These are phyloP conservation scores for Lentinula detonsa DNA, from an alignment of 768 basidiomycete genomes.

Conservation along the genomic window DNA sequence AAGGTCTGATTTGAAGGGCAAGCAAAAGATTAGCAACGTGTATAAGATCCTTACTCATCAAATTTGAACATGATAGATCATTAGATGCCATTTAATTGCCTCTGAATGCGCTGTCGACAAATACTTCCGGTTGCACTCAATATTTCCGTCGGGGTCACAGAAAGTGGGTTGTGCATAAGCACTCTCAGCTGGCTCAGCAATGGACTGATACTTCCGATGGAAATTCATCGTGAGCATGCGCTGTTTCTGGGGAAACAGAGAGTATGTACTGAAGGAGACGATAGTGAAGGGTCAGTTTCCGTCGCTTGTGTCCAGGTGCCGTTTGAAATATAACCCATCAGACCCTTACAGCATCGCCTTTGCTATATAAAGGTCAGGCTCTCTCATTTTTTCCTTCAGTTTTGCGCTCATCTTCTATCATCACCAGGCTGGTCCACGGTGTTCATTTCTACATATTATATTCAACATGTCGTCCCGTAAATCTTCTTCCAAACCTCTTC, in stretches of 20 bases:
- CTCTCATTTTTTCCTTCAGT: background rate
- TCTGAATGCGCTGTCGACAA: background rate
- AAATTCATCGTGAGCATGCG: too few species aligned
- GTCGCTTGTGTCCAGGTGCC: background rate
- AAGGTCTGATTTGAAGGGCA: too few species aligned
- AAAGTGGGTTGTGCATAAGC: background rate
- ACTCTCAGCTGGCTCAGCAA: too few species aligned
- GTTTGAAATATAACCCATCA: background rate
- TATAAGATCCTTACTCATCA: too few species aligned
- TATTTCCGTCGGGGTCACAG: background rate
- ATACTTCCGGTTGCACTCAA: background rate
- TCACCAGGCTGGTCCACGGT: conserved; percentile 40
- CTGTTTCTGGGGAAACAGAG: too few species aligned
- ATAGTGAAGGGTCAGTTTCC: background rate
- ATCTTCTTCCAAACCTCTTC: conserved; percentile 53
- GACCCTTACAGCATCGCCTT: conserved; percentile 1
- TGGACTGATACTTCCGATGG: too few species aligned
- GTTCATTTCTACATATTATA: conserved; percentile 15
- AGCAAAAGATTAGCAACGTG: too few species aligned
- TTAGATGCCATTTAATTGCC: too few species aligned
- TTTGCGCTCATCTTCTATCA: background rate
- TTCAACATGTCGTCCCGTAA: conserved; percentile 48
- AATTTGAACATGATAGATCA: too few species aligned
- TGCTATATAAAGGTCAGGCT: background rate
- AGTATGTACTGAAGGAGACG: too few species aligned